Conservation (phyloP, 2,329 filamentous ascomycete genomes). For the Neofusicoccum sp. region DNA sequence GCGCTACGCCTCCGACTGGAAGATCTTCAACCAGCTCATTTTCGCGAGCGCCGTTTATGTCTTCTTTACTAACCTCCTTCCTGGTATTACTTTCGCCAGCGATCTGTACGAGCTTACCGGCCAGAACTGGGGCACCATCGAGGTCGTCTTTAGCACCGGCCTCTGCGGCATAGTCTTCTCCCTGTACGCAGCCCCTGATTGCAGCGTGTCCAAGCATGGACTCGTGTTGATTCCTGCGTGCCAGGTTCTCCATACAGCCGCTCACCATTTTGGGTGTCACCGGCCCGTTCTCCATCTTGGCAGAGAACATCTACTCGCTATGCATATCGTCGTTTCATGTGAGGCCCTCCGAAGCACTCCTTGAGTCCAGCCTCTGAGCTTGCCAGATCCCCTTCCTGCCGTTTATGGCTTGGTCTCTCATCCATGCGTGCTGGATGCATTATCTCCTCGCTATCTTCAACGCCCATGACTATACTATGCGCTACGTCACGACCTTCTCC, state of each 20-base stretch:
- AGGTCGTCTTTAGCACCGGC: conserved; percentile 68
- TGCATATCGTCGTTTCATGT: conserved; percentile 60
- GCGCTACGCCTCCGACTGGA: conserved; percentile 40
- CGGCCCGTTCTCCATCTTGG: conserved; percentile 67
- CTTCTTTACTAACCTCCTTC: conserved; percentile 68
- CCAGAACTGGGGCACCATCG: conserved; percentile 66
- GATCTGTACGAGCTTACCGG: conserved; percentile 66
- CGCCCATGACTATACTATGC: conserved; percentile 71
- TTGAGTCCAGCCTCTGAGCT: background rate
- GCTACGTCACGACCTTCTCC: conserved; percentile 68
- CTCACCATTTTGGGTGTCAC: conserved; percentile 68
- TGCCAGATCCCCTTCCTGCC: conserved; percentile 59
- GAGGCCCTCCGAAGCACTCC: conserved; percentile 24
- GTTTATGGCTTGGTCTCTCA: conserved; percentile 69
- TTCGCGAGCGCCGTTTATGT: conserved; percentile 66
- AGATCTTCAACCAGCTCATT: conserved; percentile 64
- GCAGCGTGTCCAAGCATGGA: background rate
- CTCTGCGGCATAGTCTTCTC: conserved; percentile 66
- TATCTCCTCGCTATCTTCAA: conserved; percentile 66
- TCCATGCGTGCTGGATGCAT: conserved; percentile 68
- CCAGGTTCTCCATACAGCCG: conserved; percentile 61
- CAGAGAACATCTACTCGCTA: conserved; percentile 65
- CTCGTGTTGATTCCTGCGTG: background rate
- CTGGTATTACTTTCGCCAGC: conserved; percentile 68
- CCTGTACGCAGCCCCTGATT: conserved; percentile 46